Conservation (phyloP, 129 eudicot species). For the Helianthus annuus region DNA sequence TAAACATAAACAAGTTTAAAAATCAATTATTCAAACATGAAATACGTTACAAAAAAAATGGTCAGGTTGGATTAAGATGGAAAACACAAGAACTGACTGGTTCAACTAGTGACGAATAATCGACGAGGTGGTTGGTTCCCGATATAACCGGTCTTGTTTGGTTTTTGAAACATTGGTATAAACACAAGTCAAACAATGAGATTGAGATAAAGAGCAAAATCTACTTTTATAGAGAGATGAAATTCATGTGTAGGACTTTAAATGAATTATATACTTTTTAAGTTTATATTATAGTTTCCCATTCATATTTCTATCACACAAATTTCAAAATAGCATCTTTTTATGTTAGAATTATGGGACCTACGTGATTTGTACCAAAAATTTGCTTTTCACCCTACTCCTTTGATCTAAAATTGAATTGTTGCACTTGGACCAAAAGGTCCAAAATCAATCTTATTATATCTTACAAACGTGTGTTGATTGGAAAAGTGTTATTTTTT, state of each 20-base stretch:
- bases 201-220: neutral
- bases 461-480: neutral
- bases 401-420: neutral
- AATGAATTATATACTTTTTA: neutral
- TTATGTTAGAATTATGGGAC: neutral
- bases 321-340: neutral
- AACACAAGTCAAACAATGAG: too few species aligned
- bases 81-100: too few species aligned
- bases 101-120: too few species aligned
- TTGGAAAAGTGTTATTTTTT: neutral
- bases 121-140: too few species aligned
- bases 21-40: too few species aligned
- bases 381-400: slow-evolving; percentile 7
- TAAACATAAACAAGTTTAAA: too few species aligned
- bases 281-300: neutral
- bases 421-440: neutral
- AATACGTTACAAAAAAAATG: too few species aligned
- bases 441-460: neutral
- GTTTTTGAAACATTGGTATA: too few species aligned
- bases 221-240: neutral
- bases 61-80: too few species aligned
- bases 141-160: too few species aligned
- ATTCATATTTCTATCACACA: neutral
- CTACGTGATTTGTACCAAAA: neutral
- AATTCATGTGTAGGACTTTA: neutral